A percentile compares a stretch with the other conserved stretches of the same genome.
These are phyloP conservation scores for Tuber magnatum DNA, from an alignment of 495 filamentous ascomycete species.

Conservation along the genomic window DNA sequence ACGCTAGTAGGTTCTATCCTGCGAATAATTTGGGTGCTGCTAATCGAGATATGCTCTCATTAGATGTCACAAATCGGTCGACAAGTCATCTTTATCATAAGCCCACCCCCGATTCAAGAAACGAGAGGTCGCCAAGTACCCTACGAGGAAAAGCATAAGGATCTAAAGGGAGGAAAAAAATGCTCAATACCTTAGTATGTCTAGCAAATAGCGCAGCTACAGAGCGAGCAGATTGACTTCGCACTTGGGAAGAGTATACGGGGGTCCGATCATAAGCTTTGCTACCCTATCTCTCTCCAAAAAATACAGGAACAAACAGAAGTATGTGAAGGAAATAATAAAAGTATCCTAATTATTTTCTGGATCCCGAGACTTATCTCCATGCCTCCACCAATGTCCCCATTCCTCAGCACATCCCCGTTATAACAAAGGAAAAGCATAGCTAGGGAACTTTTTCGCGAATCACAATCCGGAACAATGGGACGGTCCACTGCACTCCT, in stretches of 20 bases:
- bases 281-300: neutral
- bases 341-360: no score
- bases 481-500: neutral
- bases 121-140: neutral
- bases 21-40: neutral
- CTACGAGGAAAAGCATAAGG: neutral
- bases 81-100: neutral
- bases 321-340: neutral
- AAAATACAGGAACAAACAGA: neutral
- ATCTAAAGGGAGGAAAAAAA: neutral
- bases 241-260: neutral
- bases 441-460: neutral
- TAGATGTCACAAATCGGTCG: neutral
- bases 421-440: neutral
- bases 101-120: neutral
- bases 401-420: neutral
- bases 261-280: neutral
- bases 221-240: no score
- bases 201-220: neutral
- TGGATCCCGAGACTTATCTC: neutral
- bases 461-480: no score
- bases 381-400: neutral
- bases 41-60: neutral
- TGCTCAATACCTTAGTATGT: neutral
- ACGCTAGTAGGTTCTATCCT: neutral